These are phyloP conservation scores for Trichocomaceae sp. DNA, from an alignment of 2,329 filamentous ascomycete species.

Conservation along the genomic window DNA sequence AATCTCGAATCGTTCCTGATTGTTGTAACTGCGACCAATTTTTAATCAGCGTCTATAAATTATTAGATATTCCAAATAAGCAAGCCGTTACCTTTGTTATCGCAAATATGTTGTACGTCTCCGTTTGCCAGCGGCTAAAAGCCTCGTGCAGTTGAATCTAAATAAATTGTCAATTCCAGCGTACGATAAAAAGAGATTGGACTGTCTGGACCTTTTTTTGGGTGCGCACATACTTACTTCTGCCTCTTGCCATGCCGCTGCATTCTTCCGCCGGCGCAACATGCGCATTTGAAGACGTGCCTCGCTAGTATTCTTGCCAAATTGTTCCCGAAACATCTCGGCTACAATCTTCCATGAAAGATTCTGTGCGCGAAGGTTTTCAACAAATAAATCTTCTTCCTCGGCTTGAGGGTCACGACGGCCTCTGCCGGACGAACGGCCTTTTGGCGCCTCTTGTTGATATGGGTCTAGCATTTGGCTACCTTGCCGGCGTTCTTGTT, in stretches of 20 bases:
- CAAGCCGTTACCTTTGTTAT: conserved; percentile 31
- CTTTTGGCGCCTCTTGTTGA: conserved; percentile 19
- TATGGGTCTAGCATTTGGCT: conserved; percentile 20
- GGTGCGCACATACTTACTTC: conserved; percentile 37
- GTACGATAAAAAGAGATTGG: neutral
- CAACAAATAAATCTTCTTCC: conserved; percentile 35
- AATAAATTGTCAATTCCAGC: too few relatives aligned
- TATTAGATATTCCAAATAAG: neutral
- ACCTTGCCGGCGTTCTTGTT: conserved; percentile 29
- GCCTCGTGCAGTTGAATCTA: conserved; percentile 32
- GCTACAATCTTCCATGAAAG: conserved; percentile 35
- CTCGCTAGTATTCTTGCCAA: conserved; percentile 33
- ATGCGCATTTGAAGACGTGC: conserved; percentile 39
- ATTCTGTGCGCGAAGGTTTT: conserved; percentile 31
- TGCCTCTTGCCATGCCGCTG: conserved; percentile 34
- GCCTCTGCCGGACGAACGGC: conserved; percentile 28
- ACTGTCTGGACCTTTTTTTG: neutral
- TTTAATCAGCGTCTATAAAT: conserved; percentile 17
- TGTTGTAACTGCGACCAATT: conserved; percentile 23
- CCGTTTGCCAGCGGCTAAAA: conserved; percentile 31
- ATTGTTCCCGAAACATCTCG: conserved; percentile 30
- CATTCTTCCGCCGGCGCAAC: conserved; percentile 31
- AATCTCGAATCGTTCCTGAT: conserved; percentile 27
- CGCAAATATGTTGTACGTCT: conserved; percentile 35
- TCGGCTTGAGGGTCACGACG: conserved; percentile 33